Evolutionary conservation across 257 asterid genomes (phyloP), one percentile per base, ranked within the genome.

Genomic region (Cynanchum wilfordii): DNA sequence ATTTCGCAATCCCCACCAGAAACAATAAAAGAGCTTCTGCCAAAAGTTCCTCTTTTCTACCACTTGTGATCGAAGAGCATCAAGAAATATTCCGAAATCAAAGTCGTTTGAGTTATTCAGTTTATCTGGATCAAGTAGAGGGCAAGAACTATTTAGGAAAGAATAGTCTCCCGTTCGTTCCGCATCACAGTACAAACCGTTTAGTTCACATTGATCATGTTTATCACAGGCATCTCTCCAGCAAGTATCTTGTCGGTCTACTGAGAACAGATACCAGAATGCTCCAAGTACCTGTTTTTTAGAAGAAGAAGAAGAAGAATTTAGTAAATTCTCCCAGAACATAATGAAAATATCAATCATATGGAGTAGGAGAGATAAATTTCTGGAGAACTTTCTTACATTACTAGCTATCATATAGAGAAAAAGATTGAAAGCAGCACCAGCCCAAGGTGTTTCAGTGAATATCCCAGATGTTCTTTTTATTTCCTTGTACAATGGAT

Each of bases 1-100:
- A 81, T 80, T 86, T 58, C 93, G 70, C 38, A 87, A 80, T n/a
- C 96, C 96, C 93, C 93, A 89, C 96, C 96, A 89, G 74, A 89
- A 87, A 86, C 93, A 87, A 69, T 82, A 86, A 56, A 85, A 74
- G 40, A 84, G 80, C 40, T 89, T 89, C 72, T 54, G 71, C 13
- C 47, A 71, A 36, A 87, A 86, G 75, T 60, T 17, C 24, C 58
- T 57, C 57, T 78, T 80, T 49, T 84, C 89, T n/a, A 81, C 84
- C 12, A 89, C 77, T 29, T 66, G 76, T 55, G 91, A 86, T 71
- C 69, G 83, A 59, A 87, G 94, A 74, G 87, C 94, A 65, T 89
- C 96, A 42, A 86, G 85, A 67, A 79, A 84, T 58, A 89, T 89
- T 22, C 93, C 93, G 22, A 86, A 89, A 55, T 89, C 88, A 77